These are phyloP conservation scores for Phaeosphaeria sp. DNA, from an alignment of 2,329 filamentous ascomycete genomes.

Conservation along the genomic window DNA sequence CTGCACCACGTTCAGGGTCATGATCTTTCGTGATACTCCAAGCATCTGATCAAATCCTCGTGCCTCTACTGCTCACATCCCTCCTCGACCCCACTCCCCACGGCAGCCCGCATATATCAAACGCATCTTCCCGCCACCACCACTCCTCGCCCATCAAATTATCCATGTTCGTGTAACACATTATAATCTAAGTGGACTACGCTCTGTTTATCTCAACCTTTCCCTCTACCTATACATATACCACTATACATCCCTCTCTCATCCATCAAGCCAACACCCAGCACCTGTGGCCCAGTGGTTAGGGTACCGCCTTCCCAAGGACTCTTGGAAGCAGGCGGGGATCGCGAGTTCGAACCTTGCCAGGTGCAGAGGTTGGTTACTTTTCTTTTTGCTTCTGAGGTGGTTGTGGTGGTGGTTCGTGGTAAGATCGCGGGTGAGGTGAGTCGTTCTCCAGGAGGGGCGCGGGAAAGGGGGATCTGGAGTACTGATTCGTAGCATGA, in stretches of 20 bases:
- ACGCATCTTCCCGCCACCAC: background rate
- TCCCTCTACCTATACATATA: background rate
- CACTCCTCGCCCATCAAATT: background rate
- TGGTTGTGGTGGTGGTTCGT: conserved; percentile 2
- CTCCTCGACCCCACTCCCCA: background rate
- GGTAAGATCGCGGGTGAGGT: background rate
- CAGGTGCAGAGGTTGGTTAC: conserved; percentile 15
- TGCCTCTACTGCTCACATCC: background rate
- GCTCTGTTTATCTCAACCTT: background rate
- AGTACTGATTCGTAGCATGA: too few species aligned
- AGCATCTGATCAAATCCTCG: too few species aligned
- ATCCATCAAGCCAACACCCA: conserved; percentile 5
- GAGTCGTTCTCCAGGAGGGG: too few species aligned
- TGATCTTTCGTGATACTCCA: too few species aligned
- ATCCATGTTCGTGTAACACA: background rate
- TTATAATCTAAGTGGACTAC: background rate
- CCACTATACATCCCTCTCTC: background rate
- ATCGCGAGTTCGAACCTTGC: conserved; percentile 40
- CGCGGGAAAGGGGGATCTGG: too few species aligned
- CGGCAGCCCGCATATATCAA: background rate
- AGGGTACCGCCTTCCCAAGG: conserved; percentile 50
- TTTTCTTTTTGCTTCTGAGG: conserved; percentile 14
- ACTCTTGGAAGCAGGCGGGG: conserved; percentile 27
- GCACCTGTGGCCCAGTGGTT: conserved; percentile 49
- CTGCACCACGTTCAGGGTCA: background rate